Base-by-base conservation (phyloP, 208 protist species). In the Naegleria gruberi region DNA sequence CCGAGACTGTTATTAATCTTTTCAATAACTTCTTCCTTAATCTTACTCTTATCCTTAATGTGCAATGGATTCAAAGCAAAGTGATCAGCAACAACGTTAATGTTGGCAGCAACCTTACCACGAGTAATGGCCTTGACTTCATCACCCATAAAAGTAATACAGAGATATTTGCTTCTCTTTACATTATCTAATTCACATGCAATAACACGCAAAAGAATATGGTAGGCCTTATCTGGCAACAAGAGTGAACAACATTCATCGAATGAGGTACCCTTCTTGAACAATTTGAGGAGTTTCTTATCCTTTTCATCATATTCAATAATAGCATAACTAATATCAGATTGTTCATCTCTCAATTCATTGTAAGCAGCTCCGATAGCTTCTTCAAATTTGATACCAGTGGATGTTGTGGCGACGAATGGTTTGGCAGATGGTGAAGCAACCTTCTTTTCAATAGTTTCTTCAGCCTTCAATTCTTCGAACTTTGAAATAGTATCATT, bases 21-120 rank as follows among this genome's bases (percentile, higher is more conserved):
- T 37, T 77, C 26, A 77, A 77, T 77, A 77, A 77, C 34, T 77
- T 77, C 65, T 37, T 77, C 65, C 65, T 77, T 77, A 77, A 77
- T 77, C 30, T 37, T 77, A 77, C 30, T 37, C 17, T 37, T 37
- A n/a, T 77, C 65, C 17, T 77, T 77, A 5, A 37, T 12, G 30
- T 77, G 30, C 12, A 77, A 37, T 37, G 30, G 12, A n/a, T 77
- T 77, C 30, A 77, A 77, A 77, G 26, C 65, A 77, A 77, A 77
- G 30, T 77, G 65, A 77, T 77, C 65, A 37, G 65, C 65, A 77
- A 77, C 26, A 37, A 1, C 8, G 30, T 77, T 77, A 8, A 77
- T 77, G 8, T 77, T 77, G 2, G 65, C 19, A 6, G 65, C 12
- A n/a, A 77, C 34, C 8, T 30, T 37, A 77, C 65, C 65, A 37